phyloP scores from a whole-genome alignment of 208 protist species.

The Leishmania tropica region DNA sequence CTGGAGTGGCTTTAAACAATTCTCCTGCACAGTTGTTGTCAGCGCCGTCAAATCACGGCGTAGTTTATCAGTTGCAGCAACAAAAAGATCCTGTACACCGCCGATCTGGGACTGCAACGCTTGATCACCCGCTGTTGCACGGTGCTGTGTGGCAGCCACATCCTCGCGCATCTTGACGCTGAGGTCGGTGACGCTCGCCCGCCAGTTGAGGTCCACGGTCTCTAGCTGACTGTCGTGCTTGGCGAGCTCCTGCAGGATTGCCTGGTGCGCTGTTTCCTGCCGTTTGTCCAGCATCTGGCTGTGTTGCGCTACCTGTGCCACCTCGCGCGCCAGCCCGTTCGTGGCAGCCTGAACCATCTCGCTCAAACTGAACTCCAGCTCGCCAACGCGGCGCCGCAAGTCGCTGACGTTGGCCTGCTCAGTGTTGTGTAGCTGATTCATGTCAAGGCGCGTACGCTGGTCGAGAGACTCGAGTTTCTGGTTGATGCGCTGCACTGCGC shows the following conservation, averaged over 20 bases:
- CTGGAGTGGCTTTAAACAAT: slow-evolving; percentile 46
- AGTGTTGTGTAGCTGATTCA: slow-evolving; percentile 50
- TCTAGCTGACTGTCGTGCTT: slow-evolving; percentile 78
- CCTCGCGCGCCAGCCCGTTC: slow-evolving; percentile 54
- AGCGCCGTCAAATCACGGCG: slow-evolving; percentile 37
- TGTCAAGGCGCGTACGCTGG: slow-evolving; percentile 51
- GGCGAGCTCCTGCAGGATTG: slow-evolving; percentile 65
- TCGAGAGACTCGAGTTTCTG: slow-evolving; percentile 56
- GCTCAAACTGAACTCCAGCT: slow-evolving; percentile 33
- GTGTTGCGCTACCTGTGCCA: slow-evolving; percentile 60
- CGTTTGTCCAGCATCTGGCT: slow-evolving; percentile 60
- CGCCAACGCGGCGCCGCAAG: slow-evolving; percentile 42
- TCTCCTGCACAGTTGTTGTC: slow-evolving; percentile 30
- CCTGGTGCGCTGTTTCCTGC: slow-evolving; percentile 61
- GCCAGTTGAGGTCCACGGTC: slow-evolving; percentile 77
- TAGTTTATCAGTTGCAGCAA: slow-evolving; percentile 25
- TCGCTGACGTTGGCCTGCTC: slow-evolving; percentile 46
- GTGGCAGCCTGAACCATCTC: slow-evolving; percentile 53
- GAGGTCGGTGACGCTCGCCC: slow-evolving; percentile 69
- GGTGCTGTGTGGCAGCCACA: slow-evolving; percentile 27
- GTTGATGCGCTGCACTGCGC: slow-evolving; percentile 44
- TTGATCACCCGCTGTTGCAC: slow-evolving; percentile 34
- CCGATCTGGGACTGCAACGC: slow-evolving; percentile 45
- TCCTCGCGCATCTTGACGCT: slow-evolving; percentile 45
- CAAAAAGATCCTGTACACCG: slow-evolving; percentile 41